Evolutionary conservation across 176 grass and related monocot genomes (phyloP).

Genomic region (Musa troglodytarum): DNA sequence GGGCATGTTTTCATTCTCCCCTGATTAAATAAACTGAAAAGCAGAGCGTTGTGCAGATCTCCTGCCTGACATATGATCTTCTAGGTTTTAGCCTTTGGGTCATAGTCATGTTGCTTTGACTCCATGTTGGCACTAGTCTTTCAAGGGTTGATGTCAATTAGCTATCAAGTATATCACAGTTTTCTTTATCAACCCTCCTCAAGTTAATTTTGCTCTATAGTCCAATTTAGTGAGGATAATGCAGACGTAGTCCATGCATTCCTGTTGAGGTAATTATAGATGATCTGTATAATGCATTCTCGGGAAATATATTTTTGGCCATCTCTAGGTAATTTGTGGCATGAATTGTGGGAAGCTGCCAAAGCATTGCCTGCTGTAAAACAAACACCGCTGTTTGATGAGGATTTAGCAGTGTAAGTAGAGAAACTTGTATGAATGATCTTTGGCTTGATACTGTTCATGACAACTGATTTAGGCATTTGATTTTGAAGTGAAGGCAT

Average conservation of each 20-base stretch:
- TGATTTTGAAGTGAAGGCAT: constrained; percentile 69
- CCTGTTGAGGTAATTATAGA: neutral
- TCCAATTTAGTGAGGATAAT: neutral
- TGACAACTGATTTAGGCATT: constrained; percentile 9
- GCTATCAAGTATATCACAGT: neutral
- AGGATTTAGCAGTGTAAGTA: constrained; percentile 96
- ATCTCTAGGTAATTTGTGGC: constrained; percentile 86
- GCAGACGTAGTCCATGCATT: neutral
- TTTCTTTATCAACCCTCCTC: neutral
- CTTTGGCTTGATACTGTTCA: neutral
- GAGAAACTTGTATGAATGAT: constrained; percentile 6
- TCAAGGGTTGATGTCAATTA: neutral
- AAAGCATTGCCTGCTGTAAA: constrained; percentile 79
- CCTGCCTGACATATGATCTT: neutral
- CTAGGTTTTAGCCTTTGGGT: no score
- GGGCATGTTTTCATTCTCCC: neutral
- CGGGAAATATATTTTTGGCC: constrained; percentile 19
- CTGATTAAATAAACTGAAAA: neutral
- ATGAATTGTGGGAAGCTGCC: constrained; percentile 82
- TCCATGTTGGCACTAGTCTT: no score
- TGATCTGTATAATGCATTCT: constrained; percentile 8
- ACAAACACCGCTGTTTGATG: constrained; percentile 94
- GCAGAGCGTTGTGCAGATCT: neutral
- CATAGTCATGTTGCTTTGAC: neutral
- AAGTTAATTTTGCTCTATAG: neutral